Conservation (phyloP, 2,329 filamentous ascomycete genomes). For the Microdochium paspali region DNA sequence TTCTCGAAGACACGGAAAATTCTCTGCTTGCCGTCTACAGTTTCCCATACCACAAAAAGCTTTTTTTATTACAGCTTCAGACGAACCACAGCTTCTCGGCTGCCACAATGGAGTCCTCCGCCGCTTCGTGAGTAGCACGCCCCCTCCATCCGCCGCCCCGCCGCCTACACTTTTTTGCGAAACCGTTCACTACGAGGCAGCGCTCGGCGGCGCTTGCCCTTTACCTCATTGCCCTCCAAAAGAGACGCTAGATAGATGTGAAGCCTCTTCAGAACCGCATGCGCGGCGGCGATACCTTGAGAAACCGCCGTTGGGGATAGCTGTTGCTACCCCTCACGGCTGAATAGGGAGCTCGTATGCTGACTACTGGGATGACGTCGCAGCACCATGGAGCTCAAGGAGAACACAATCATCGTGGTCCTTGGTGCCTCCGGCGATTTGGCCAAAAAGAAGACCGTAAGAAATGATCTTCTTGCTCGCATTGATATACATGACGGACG, state of each 20-base stretch:
- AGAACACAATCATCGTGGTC: slow-evolving; percentile 95
- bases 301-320: too few relatives aligned
- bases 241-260: too few relatives aligned
- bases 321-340: not conserved
- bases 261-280: too few relatives aligned
- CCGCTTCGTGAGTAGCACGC: slow-evolving; percentile 19
- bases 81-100: slow-evolving; percentile 2
- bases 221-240: too few relatives aligned
- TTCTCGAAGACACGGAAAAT: not conserved
- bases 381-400: slow-evolving; percentile 90
- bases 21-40: not conserved
- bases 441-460: slow-evolving; percentile 98
- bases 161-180: slow-evolving; percentile 16
- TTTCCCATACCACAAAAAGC: not conserved
- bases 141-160: slow-evolving; percentile 17
- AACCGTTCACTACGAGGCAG: not conserved
- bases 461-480: slow-evolving; percentile 14
- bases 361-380: slow-evolving; percentile 2
- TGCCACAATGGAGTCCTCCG: slow-evolving; percentile 16
- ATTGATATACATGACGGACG: slow-evolving; percentile 3
- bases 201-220: too few relatives aligned
- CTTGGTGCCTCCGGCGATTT: slow-evolving; percentile 95
- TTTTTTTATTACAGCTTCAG: not conserved
- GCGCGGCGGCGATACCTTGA: too few relatives aligned
- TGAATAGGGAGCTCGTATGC: not conserved